Evolutionary conservation across 2,329 filamentous ascomycete species (phyloP), one percentile per base, ranked within the genome.

Genomic region (Penicillium italicum): DNA sequence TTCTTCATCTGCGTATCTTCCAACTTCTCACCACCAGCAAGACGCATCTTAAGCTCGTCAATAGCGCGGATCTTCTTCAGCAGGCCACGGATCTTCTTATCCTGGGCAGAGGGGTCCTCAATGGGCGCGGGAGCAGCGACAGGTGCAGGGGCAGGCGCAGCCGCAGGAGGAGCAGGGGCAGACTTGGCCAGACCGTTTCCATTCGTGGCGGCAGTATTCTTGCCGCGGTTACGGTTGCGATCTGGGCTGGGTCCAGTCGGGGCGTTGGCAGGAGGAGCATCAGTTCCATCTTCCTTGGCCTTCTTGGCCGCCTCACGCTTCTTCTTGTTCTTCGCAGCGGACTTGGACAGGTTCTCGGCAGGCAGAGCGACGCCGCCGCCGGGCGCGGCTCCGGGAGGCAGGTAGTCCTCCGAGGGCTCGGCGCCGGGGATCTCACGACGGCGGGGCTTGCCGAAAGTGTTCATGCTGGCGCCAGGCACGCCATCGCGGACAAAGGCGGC

Each of bases 1-100:
- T 99, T 99, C 82, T 96, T 95, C 76, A 99, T 86, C 78, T 99
- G 94, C 31, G 94, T 99, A 70, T 97, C 93, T 78, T 99, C 94
- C 58, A 99, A 79, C 81, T 97, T 97, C 81, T 99, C 94, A 5
- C 93, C 93, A 33, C 88, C 87, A 3, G 93, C 94, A 63, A 92
- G 86, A 54, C 94, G 86, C 92, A 97, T 97, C 80, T 97, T 96
- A 59, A 99, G 79, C 72, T 99, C 94, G 71, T 99, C 94, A 70
- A 99, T 99, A 11, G 94, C 94, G 20, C 94, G 86, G 60, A 99
- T 89, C 83, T 99, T 99, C 84, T 99, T 99, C 73, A 96, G 82
- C 60, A 99, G 81, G 57, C 90, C 90, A 53, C 94, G 83, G 59
- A 97, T 84, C 80, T 97, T 99, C 85, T 97, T 99, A 42, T 95